Evolutionary conservation across 2,329 filamentous ascomycete genomes (phyloP).

Genomic region (Cercospora sojina): DNA sequence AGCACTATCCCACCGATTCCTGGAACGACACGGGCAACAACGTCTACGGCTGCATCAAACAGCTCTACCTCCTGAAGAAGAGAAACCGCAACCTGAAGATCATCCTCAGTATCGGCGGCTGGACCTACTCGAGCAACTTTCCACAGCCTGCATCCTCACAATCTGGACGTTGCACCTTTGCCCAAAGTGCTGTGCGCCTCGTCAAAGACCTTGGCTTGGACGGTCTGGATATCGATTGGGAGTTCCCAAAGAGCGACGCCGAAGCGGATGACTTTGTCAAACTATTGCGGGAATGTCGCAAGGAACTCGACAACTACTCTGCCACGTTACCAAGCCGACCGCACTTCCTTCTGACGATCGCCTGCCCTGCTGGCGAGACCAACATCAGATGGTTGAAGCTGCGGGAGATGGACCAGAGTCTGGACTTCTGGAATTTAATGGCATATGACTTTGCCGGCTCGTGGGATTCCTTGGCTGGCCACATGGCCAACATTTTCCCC

Average conservation of each 20-base stretch:
- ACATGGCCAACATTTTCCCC: constrained; percentile 76
- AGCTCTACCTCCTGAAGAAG: constrained; percentile 74
- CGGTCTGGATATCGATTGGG: constrained; percentile 52
- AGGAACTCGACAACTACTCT: constrained; percentile 44
- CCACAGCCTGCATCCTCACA: constrained; percentile 63
- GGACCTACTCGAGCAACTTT: constrained; percentile 79
- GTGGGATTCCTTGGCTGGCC: constrained; percentile 71
- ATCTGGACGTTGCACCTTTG: constrained; percentile 64
- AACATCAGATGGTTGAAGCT: constrained; percentile 47
- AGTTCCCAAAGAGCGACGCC: constrained; percentile 45
- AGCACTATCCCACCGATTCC: constrained; percentile 67
- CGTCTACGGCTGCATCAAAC: constrained; percentile 74
- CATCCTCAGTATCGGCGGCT: constrained; percentile 80
- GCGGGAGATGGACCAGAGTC: constrained; percentile 42
- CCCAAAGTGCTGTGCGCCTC: constrained; percentile 68
- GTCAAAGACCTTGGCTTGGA: constrained; percentile 76
- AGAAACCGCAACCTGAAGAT: constrained; percentile 73
- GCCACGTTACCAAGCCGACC: constrained; percentile 37
- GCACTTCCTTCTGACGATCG: constrained; percentile 47
- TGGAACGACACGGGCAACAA: constrained; percentile 66
- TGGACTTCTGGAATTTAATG: constrained; percentile 55
- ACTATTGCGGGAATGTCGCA: constrained; percentile 42
- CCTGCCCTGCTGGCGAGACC: constrained; percentile 45
- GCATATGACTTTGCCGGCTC: constrained; percentile 65
- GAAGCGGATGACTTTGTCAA: constrained; percentile 44